phyloP scores from a whole-genome alignment of 352 stramenopile species.

The Globisporangium alternatum region DNA sequence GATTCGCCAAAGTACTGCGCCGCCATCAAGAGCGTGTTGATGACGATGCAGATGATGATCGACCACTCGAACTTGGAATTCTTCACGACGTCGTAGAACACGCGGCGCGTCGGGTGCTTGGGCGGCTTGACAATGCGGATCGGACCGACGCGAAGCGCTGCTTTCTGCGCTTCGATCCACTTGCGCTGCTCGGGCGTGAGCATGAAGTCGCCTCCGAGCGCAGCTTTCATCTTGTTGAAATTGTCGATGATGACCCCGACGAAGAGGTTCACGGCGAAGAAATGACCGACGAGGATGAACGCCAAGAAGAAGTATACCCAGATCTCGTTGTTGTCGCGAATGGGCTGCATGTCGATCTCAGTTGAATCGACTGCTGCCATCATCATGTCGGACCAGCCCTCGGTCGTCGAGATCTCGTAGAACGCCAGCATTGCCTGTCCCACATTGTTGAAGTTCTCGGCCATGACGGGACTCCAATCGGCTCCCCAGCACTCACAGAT shows the following conservation, averaged over 20 bases:
- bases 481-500: slow-evolving; percentile 65
- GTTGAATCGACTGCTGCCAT: slow-evolving; percentile 86
- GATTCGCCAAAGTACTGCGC: slow-evolving; percentile 84
- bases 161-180: slow-evolving; percentile 84
- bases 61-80: slow-evolving; percentile 79
- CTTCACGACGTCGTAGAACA: slow-evolving; percentile 69
- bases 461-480: slow-evolving; percentile 42
- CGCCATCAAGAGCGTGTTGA: slow-evolving; percentile 89
- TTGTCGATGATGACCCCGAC: slow-evolving; percentile 94
- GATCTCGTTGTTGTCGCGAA: slow-evolving; percentile 73
- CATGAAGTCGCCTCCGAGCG: slow-evolving; percentile 67
- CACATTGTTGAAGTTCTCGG: slow-evolving; percentile 88
- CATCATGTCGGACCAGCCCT: slow-evolving; percentile 93
- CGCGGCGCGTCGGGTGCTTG: slow-evolving; percentile 39
- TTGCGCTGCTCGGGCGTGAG: slow-evolving; percentile 90
- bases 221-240: slow-evolving; percentile 90
- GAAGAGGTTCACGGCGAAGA: slow-evolving; percentile 95
- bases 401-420: slow-evolving; percentile 93
- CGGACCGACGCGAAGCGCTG: slow-evolving; percentile 59
- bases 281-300: slow-evolving; percentile 92
- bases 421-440: slow-evolving; percentile 73
- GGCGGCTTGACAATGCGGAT: slow-evolving; percentile 55
- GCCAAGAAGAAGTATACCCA: slow-evolving; percentile 88
- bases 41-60: slow-evolving; percentile 89
- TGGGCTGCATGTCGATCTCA: slow-evolving; percentile 90